Conservation (phyloP, 345 rosid species). For the Citrus sinensis region DNA sequence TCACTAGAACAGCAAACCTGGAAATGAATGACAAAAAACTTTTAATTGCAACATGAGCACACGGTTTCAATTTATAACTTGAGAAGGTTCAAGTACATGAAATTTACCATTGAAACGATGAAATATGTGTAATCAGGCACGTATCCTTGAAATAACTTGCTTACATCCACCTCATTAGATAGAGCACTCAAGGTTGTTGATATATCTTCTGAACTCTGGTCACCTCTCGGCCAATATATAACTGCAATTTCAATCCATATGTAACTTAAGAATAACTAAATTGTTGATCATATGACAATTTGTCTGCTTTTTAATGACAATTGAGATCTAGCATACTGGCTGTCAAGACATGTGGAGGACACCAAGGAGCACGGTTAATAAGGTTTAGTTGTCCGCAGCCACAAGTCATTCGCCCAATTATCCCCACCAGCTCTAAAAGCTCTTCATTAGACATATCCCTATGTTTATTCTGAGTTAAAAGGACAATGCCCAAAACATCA, state of each 20-base stretch:
- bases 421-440: not conserved
- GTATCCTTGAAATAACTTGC: not conserved
- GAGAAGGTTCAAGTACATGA: not conserved
- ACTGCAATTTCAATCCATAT: not conserved
- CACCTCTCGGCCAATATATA: not conserved
- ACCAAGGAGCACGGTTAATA: not conserved
- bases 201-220: not conserved
- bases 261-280: too few species aligned
- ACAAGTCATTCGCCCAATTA: not conserved
- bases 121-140: too few species aligned
- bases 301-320: too few species aligned
- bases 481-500: not conserved
- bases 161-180: not conserved
- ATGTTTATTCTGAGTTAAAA: not conserved
- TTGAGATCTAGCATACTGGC: too few species aligned
- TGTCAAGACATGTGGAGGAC: not conserved
- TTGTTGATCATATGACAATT: too few species aligned
- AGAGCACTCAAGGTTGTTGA: not conserved
- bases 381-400: not conserved
- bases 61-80: not conserved
- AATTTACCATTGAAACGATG: not conserved
- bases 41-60: too few species aligned
- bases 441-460: not conserved
- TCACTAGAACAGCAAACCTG: not conserved
- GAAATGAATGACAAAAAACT: not conserved